These are phyloP conservation scores for Furcasterigmium sp. DNA, from an alignment of 2,329 filamentous ascomycete species.

Conservation along the genomic window DNA sequence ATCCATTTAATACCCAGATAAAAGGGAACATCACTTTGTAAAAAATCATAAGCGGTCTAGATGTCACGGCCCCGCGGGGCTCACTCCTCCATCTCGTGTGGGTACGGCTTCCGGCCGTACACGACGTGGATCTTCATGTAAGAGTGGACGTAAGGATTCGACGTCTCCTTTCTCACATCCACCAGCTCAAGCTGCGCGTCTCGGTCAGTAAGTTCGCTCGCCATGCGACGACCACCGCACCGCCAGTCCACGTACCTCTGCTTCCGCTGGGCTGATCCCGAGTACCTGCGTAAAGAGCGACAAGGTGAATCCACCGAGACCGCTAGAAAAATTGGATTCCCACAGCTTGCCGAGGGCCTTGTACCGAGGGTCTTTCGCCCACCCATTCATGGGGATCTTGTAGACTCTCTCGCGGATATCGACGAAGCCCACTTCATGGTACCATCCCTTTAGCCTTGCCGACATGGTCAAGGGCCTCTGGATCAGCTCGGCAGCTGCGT, in stretches of 20 bases:
- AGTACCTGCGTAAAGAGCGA: constrained; percentile 34
- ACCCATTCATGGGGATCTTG: constrained; percentile 49
- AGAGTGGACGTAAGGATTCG: constrained; percentile 39
- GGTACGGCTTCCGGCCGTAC: constrained; percentile 43
- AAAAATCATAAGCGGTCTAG: too few species aligned
- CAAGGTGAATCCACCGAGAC: constrained; percentile 39
- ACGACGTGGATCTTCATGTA: constrained; percentile 46
- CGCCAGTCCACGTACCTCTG: constrained; percentile 32
- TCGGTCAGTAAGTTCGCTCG: constrained; percentile 10
- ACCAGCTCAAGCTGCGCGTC: constrained; percentile 37
- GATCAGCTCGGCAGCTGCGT: constrained; percentile 28
- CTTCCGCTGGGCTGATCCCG: constrained; percentile 36
- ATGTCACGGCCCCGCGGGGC: too few species aligned
- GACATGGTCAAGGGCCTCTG: constrained; percentile 31
- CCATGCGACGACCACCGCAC: background rate
- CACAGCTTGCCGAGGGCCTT: constrained; percentile 39
- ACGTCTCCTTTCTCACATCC: constrained; percentile 41
- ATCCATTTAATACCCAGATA: too few species aligned
- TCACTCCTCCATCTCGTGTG: constrained; percentile 18
- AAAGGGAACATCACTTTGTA: too few species aligned
- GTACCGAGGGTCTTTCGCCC: constrained; percentile 40
- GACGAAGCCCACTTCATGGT: constrained; percentile 46
- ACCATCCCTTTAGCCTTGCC: constrained; percentile 27
- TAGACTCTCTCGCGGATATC: constrained; percentile 47
- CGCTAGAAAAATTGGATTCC: constrained; percentile 36